Evolutionary conservation across 2,329 filamentous ascomycete genomes (phyloP).

Genomic region (Rasamsonia emersonii): DNA sequence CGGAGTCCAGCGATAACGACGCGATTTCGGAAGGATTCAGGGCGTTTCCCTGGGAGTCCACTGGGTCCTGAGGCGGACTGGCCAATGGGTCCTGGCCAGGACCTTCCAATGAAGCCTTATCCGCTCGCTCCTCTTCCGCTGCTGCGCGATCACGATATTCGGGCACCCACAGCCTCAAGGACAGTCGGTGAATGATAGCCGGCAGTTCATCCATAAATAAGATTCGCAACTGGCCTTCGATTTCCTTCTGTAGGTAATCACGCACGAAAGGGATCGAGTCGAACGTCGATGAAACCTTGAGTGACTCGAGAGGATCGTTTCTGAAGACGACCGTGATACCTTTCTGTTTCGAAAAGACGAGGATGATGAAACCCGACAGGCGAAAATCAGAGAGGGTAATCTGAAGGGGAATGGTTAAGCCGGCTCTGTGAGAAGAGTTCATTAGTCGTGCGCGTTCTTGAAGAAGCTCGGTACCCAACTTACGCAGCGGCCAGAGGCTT

Average conservation of each 20-base stretch:
- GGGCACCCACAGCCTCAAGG: conserved; percentile 78
- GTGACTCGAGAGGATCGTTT: conserved; percentile 93
- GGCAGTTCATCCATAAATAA: conserved; percentile 97
- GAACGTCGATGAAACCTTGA: conserved; percentile 98
- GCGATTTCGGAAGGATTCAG: conserved; percentile 68
- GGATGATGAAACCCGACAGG: conserved; percentile 89
- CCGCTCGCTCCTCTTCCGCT: conserved; percentile 45
- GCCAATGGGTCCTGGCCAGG: conserved; percentile 69
- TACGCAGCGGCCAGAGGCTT: conserved; percentile 77
- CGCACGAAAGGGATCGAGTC: conserved; percentile 98
- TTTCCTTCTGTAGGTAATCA: conserved; percentile 92
- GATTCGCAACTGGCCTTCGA: conserved; percentile 84
- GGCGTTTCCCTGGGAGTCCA: conserved; percentile 70
- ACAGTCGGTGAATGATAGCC: conserved; percentile 89
- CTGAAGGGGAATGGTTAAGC: conserved; percentile 92
- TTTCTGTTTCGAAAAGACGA: conserved; percentile 97
- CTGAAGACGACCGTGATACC: conserved; percentile 93
- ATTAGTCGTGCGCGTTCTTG: conserved; percentile 2
- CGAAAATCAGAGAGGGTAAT: conserved; percentile 95
- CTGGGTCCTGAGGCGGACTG: conserved; percentile 70
- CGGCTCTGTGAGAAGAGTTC: conserved; percentile 51
- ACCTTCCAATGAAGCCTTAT: conserved; percentile 48
- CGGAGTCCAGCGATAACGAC: conserved; percentile 67
- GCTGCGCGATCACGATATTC: conserved; percentile 64
- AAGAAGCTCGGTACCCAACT: conserved; percentile 14